Base-by-base conservation (phyloP, 495 filamentous ascomycete genomes). In the Neurospora hispaniola region DNA sequence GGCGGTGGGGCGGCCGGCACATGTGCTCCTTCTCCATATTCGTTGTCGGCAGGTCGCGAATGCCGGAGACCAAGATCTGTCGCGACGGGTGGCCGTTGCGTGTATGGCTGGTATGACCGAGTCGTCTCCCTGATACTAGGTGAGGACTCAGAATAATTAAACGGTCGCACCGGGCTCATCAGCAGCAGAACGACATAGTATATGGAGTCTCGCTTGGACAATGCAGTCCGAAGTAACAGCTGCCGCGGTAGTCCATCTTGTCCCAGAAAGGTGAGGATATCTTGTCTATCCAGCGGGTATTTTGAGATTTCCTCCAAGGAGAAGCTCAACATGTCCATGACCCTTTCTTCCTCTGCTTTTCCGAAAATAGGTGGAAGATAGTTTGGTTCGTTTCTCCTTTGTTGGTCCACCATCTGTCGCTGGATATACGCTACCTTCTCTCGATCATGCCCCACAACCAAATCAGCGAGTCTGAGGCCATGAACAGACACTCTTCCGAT, bases 361-460 rank as follows among this genome's bases (percentile, higher is more conserved):
- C 77, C 80, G 46, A 84, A 83, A 68, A 88, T 88, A 48, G 86
- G 87, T 43, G 88, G 87, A 20, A 89, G 78, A 76, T 88, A 86
- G 70, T 85, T 85, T 41, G 87, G 87, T 35, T 87, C 85, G 68
- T 81, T 83, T 71, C 83, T 81, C 42, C 78, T 74, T 71, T 88
- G 84, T 75, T 88, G 87, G 35, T 79, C 86, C 74, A 81, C 85
- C 73, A 81, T 82, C 78, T 76, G 78, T 66, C 78, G 83, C 43
- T 86, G 85, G 43, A 88, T 78, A 10, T 79, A 82, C 35, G 79
- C 74, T 18, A 87, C 79, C 71, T 83, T 88, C 12, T 87, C 85
- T 8, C 85, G 84, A 71, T 90, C 88, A 18, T 74, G 80, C 11
- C 79, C 71, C 62, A 75, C 79, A 16, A 89, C 79, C 10, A 89